phyloP scores from a whole-genome alignment of 108 stramenopile species.

The Nitzschia inconspicua region DNA sequence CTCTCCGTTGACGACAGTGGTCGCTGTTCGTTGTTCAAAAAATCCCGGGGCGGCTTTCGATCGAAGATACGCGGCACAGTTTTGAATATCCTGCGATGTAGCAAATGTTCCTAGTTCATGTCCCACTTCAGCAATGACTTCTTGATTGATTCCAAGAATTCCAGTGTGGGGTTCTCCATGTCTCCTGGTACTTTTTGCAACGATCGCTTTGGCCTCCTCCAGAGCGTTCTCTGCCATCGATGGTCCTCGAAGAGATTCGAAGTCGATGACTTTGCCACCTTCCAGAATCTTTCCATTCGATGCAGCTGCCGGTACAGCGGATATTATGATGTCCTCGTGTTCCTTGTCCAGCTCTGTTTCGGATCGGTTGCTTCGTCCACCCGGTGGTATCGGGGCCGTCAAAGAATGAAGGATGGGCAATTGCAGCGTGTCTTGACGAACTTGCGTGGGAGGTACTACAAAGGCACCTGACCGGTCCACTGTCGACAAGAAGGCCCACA shows the following conservation, averaged over 20 bases:
- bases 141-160: slow-evolving; percentile 88
- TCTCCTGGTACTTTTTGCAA: slow-evolving; percentile 6
- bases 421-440: neutral
- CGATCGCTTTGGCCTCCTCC: slow-evolving; percentile 45
- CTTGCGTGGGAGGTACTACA: neutral
- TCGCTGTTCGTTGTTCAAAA: slow-evolving; percentile 35
- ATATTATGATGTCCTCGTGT: no score
- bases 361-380: neutral
- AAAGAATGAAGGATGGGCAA: neutral
- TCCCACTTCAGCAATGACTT: slow-evolving; percentile 83
- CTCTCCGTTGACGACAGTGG: neutral
- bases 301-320: no score
- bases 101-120: slow-evolving; percentile 71
- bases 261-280: slow-evolving; percentile 82
- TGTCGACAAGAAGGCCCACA: slow-evolving; percentile 9
- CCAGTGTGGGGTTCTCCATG: slow-evolving; percentile 5
- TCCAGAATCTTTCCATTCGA: slow-evolving; percentile 62
- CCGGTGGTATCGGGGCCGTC: neutral
- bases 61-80: slow-evolving; percentile 66
- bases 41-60: slow-evolving; percentile 47
- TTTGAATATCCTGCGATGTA: slow-evolving; percentile 50
- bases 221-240: slow-evolving; percentile 76
- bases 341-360: no score
- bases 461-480: neutral
- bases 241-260: slow-evolving; percentile 68